Evolutionary conservation across 2,329 filamentous ascomycete species (phyloP), one percentile per base, ranked within the genome.

Genomic region (Waltergamsia citrina): DNA sequence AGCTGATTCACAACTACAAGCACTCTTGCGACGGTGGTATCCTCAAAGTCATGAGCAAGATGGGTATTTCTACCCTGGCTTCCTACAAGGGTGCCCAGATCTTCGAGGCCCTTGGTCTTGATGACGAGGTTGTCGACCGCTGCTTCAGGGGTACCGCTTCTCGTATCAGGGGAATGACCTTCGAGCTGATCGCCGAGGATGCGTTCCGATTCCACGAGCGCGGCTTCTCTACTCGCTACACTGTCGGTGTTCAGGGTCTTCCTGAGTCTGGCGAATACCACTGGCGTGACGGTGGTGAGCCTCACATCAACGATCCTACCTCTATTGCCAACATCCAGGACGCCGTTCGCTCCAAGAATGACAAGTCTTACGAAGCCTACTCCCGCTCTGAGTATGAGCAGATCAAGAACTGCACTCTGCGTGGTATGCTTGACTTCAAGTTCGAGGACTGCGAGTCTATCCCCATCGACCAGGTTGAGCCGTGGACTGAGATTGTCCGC

Each of bases 41-140:
- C 43, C 69, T 96, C 43, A 96, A 96, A 63, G 90, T 96, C 56
- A 96, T 96, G 90, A 92, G 83, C 59, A 96, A 96, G 71, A 96
- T 96, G 90, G 90, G 90, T 66, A 96, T 96, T 43, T 95, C 90
- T 6, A 96, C 90, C 21, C 69, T 96, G 29, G 86, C 90, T 52
- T 90, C 83, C 46, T 96, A 96, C 70, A 96, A 96, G 69, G 90
- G 90, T 53, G 90, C 90, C 36, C 90, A 96, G 65, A 96, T 96
- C 43, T 96, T 95, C 47, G 90, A 96, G 57, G 87, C 88, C 32
- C 81, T 96, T 28, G 90, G 90, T 61, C 79, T 95, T 22, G 88
- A 95, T 51, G 88, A 94, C 56, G 71, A 73, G 15, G 88, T 96
- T 30, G 85, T 96, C 34, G 88, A 96, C 55, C 80, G 85, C 46